phyloP scores from a whole-genome alignment of 2,329 filamentous ascomycete species.

The Harringtonia lauricola region DNA sequence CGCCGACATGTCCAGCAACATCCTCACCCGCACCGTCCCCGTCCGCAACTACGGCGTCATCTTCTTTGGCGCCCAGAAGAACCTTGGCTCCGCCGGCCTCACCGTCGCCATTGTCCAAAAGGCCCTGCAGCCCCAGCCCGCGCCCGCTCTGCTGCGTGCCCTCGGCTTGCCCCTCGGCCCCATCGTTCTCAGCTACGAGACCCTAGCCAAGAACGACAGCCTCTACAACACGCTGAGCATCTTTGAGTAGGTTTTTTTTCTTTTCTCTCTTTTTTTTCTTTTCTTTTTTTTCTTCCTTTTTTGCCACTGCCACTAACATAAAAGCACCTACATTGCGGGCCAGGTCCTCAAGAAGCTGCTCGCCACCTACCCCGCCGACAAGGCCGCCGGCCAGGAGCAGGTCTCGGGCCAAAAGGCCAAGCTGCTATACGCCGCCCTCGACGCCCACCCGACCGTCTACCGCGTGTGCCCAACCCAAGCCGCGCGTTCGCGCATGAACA shows the following conservation, averaged over 20 bases:
- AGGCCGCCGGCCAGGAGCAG: conserved; percentile 66
- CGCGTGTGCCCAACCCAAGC: conserved; percentile 63
- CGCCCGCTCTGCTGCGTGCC: conserved; percentile 57
- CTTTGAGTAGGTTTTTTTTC: conserved; percentile 52
- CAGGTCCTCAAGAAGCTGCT: conserved; percentile 74
- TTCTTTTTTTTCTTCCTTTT: too few species aligned
- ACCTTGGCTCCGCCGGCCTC: conserved; percentile 75
- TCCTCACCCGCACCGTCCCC: conserved; percentile 69
- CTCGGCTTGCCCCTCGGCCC: conserved; percentile 70
- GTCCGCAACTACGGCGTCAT: conserved; percentile 71
- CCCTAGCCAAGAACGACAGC: conserved; percentile 83
- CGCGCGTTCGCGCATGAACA: conserved; percentile 82
- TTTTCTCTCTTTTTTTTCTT: background rate
- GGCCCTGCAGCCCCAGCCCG: conserved; percentile 59
- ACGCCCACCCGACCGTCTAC: conserved; percentile 64
- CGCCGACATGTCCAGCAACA: conserved; percentile 91
- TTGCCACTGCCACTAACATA: too few species aligned
- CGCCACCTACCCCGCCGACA: conserved; percentile 48
- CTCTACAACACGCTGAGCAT: conserved; percentile 95
- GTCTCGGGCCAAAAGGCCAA: conserved; percentile 64
- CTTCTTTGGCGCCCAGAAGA: conserved; percentile 94
- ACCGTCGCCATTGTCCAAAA: conserved; percentile 82
- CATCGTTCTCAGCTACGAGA: conserved; percentile 72
- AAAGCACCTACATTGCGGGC: conserved; percentile 84
- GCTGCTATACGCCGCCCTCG: conserved; percentile 66